Evolutionary conservation across 805 yeast species (phyloP).

Genomic region (Wickerhamiella dianesei): DNA sequence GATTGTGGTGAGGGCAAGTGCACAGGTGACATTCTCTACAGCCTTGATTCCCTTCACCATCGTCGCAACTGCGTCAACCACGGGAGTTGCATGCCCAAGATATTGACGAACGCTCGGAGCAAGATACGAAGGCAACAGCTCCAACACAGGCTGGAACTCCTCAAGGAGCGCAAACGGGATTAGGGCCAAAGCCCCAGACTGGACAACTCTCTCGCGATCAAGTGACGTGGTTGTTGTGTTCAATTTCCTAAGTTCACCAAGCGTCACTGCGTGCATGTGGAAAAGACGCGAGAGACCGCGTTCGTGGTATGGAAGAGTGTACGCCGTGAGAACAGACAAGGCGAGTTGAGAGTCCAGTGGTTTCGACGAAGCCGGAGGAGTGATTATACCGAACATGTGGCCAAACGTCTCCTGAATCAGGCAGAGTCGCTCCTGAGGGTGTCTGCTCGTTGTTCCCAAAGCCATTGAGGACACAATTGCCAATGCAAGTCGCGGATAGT

Average conservation of each 20-base stretch:
- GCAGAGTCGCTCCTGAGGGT: slow-evolving; percentile 7
- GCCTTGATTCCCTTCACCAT: background rate
- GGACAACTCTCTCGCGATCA: slow-evolving; percentile 4
- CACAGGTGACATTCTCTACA: background rate
- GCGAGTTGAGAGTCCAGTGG: slow-evolving; percentile 12
- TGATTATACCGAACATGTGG: background rate
- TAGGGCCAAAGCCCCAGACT: slow-evolving; percentile 7
- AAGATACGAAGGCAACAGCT: background rate
- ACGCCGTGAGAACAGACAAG: slow-evolving; percentile 12
- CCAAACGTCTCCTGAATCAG: slow-evolving; percentile 6
- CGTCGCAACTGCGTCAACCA: background rate
- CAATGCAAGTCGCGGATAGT: slow-evolving; percentile 14
- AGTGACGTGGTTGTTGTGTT: background rate
- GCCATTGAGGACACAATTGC: slow-evolving; percentile 17
- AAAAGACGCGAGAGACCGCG: slow-evolving; percentile 13
- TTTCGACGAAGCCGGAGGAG: background rate
- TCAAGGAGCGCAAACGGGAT: slow-evolving; percentile 10
- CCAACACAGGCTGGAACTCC: slow-evolving; percentile 3
- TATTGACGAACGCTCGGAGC: background rate
- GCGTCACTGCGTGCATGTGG: slow-evolving; percentile 12
- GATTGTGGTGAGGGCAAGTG: background rate
- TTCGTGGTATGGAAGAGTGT: slow-evolving; percentile 11
- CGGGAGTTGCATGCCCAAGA: background rate
- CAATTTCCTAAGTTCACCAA: slow-evolving; percentile 5
- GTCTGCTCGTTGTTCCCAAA: slow-evolving; percentile 8